Evolutionary conservation across 129 eudicot species (phyloP).

Genomic region (Cynara cardunculus): DNA sequence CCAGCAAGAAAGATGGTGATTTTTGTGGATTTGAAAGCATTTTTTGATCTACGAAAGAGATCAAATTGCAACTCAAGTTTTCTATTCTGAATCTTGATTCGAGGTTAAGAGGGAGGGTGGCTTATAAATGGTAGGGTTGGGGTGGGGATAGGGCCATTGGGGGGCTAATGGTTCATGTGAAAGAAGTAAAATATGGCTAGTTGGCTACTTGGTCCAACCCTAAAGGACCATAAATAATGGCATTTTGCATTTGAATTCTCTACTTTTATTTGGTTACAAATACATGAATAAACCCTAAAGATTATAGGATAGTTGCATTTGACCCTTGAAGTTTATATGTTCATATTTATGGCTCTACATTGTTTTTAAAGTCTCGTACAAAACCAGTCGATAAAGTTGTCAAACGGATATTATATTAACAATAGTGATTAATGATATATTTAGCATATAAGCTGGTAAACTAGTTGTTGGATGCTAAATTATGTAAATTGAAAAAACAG

Average conservation of each 20-base stretch:
- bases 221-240: conserved; percentile 18
- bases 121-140: conserved; percentile 20
- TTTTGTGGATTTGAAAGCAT: conserved; percentile 55
- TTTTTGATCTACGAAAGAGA: conserved; percentile 1
- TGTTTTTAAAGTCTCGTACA: neutral
- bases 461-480: neutral
- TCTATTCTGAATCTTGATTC: neutral
- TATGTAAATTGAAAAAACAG: neutral
- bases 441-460: too few species aligned
- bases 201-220: conserved; percentile 31
- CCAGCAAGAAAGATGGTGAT: conserved; percentile 52
- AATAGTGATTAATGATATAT: neutral
- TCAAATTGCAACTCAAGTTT: neutral
- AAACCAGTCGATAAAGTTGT: neutral
- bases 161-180: conserved; percentile 21
- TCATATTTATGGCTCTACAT: neutral
- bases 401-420: neutral
- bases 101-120: neutral
- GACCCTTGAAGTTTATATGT: neutral
- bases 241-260: neutral
- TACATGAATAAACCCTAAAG: neutral
- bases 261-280: neutral
- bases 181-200: conserved; percentile 29
- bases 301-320: neutral
- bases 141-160: neutral